Conservation (phyloP, 2,329 filamentous ascomycete species). For the Cordyceps javanica region DNA sequence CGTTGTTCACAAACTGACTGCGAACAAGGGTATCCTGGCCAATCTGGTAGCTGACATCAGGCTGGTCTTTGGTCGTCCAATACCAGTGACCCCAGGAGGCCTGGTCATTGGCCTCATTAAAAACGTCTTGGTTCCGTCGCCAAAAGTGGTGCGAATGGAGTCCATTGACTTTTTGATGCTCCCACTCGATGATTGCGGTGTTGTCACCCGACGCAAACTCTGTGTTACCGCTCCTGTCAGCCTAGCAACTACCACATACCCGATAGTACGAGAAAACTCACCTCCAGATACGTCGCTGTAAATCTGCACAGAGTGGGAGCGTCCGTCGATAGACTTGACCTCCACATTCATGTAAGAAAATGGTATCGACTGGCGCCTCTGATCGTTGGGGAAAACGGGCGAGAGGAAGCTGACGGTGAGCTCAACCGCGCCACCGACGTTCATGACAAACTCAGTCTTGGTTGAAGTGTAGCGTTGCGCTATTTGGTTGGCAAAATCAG, state of each 20-base stretch:
- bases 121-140: constrained; percentile 53
- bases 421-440: constrained; percentile 53
- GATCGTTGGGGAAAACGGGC: constrained; percentile 60
- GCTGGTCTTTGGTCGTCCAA: constrained; percentile 58
- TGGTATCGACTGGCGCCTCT: constrained; percentile 60
- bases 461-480: constrained; percentile 67
- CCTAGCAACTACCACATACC: constrained; percentile 42
- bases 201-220: constrained; percentile 67
- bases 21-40: constrained; percentile 63
- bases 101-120: constrained; percentile 63
- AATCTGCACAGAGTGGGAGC: constrained; percentile 57
- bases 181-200: constrained; percentile 53
- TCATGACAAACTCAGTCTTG: constrained; percentile 62
- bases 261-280: background rate
- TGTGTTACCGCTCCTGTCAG: constrained; percentile 24
- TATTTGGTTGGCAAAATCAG: constrained; percentile 50
- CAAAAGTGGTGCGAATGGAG: constrained; percentile 61
- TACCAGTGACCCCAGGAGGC: constrained; percentile 78
- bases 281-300: constrained; percentile 61
- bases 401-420: constrained; percentile 67
- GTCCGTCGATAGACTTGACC: constrained; percentile 56
- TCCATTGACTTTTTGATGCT: constrained; percentile 42
- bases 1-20: constrained; percentile 56
- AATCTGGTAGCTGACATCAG: constrained; percentile 59
- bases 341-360: constrained; percentile 65